phyloP scores from a whole-genome alignment of 164 flowering plant species.

The Kingdonia uniflora region DNA sequence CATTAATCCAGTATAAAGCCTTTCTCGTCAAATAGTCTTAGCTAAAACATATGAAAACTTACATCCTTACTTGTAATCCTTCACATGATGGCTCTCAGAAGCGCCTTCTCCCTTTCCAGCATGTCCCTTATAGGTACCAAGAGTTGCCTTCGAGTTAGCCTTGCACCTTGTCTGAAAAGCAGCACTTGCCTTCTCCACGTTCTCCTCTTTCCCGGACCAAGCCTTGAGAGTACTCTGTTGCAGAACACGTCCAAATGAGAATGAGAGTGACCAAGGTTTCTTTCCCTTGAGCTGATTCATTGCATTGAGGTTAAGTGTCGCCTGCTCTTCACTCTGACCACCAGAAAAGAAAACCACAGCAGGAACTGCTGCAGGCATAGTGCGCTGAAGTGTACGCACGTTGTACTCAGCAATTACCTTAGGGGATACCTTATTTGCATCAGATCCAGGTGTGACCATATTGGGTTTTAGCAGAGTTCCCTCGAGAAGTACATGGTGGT shows the following conservation, averaged over 20 bases:
- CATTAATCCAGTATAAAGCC: too few relatives aligned
- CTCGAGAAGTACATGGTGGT: slow-evolving; percentile 1
- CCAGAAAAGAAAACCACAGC: neutral
- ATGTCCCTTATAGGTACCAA: slow-evolving; percentile 39
- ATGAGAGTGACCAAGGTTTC: slow-evolving; percentile 41
- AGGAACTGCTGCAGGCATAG: slow-evolving; percentile 2
- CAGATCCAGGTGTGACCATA: slow-evolving; percentile 1
- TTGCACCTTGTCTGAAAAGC: slow-evolving; percentile 37
- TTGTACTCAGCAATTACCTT: neutral
- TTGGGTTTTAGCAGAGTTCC: neutral
- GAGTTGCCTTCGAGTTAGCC: slow-evolving; percentile 46
- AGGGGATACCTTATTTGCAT: neutral
- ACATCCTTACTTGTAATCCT: slow-evolving; percentile 39
- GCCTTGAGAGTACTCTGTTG: slow-evolving; percentile 47
- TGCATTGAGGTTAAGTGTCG: slow-evolving; percentile 38
- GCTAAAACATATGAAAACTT: too few relatives aligned
- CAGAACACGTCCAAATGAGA: slow-evolving; percentile 43
- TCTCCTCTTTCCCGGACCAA: slow-evolving; percentile 43
- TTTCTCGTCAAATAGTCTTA: too few relatives aligned
- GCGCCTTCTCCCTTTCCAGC: slow-evolving; percentile 30
- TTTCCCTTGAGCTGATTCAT: slow-evolving; percentile 41
- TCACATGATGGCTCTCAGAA: slow-evolving; percentile 44
- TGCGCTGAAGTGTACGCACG: neutral
- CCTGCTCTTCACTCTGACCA: slow-evolving; percentile 15
- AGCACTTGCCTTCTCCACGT: slow-evolving; percentile 27